Base-by-base conservation (phyloP, 1,284 basidiomycete species). In the Chiua sp. region DNA sequence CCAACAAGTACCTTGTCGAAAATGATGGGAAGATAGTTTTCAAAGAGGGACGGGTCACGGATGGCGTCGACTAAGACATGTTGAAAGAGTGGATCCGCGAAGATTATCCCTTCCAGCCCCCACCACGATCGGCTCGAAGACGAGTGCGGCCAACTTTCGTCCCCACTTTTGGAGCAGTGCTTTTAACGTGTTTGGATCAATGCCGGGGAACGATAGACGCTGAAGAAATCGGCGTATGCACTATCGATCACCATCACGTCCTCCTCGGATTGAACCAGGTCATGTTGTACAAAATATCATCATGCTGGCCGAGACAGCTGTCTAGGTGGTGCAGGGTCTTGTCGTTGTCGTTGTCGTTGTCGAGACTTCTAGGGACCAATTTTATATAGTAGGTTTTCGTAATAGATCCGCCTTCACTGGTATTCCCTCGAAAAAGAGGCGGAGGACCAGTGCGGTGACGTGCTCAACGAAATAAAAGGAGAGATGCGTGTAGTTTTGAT, bases 31-130 rank as follows among this genome's bases (percentile, higher is more conserved):
- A 98, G 79, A 3, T 92, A 92, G 10, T 48, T 53, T 33, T 64
- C 52, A 63, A 67, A 65, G 60, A 74, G 55, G 3, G 72, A 71
- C 23, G 70, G 67, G 3, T 78, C 80, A 37, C 97, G 87, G 8
- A 94, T 92, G 4, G 87, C 83, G 66, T 98, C 94, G 51, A 98
- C 80, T 61, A 99, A 77, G 46, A 95, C 79, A 23, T 93, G 86
- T 73, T 99, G 97, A 82, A 97, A 98, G 39, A 99, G 87, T 1
- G 97, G 97, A 70, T 99, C 97, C 51, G 98, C 95, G 72, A 98
- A 98, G 46, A 96, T 81, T 97, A 98, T 98, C n/a, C n/a, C n/a
- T n/a, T 0, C 97, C 97, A 0, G 97, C 96, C 18, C 97, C 97
- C 83, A 98, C 91, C 33, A 98, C 86, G 18, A 98, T 83, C 0